Conservation (phyloP, 1,284 basidiomycete genomes). For the Leccinum fallax region DNA sequence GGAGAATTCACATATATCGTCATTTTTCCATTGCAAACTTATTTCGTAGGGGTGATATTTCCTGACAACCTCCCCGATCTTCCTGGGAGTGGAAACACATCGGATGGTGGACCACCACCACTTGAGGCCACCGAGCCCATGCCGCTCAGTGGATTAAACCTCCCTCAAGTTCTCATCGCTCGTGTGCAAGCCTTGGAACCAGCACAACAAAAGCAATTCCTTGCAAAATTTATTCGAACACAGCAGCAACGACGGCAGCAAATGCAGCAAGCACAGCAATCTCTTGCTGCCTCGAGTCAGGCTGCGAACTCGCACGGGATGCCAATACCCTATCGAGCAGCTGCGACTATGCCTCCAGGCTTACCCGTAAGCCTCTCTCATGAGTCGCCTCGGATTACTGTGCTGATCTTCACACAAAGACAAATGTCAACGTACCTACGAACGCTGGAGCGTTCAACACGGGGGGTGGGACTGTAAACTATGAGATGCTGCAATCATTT, state of each 20-base stretch:
- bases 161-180: constrained; percentile 18
- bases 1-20: constrained; percentile 49
- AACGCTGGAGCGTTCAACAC: constrained; percentile 15
- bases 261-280: constrained; percentile 32
- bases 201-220: constrained; percentile 20
- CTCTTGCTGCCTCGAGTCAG: constrained; percentile 14
- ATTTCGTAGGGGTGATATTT: constrained; percentile 51
- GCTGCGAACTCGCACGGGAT: constrained; percentile 14
- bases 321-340: constrained; percentile 13
- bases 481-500: constrained; percentile 64
- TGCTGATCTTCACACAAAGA: constrained; percentile 14
- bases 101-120: constrained; percentile 5
- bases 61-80: constrained; percentile 60
- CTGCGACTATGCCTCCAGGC: constrained; percentile 15
- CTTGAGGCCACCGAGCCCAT: constrained; percentile 27
- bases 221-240: constrained; percentile 18
- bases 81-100: constrained; percentile 29
- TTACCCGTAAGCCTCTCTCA: constrained; percentile 20
- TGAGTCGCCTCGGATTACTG: not conserved
- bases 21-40: constrained; percentile 45
- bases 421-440: constrained; percentile 10
- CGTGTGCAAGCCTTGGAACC: constrained; percentile 33
- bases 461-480: constrained; percentile 42
- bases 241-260: constrained; percentile 33
- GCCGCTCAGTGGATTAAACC: not conserved